Conservation (phyloP, 441 rosid species). For the Viola pubescens region DNA sequence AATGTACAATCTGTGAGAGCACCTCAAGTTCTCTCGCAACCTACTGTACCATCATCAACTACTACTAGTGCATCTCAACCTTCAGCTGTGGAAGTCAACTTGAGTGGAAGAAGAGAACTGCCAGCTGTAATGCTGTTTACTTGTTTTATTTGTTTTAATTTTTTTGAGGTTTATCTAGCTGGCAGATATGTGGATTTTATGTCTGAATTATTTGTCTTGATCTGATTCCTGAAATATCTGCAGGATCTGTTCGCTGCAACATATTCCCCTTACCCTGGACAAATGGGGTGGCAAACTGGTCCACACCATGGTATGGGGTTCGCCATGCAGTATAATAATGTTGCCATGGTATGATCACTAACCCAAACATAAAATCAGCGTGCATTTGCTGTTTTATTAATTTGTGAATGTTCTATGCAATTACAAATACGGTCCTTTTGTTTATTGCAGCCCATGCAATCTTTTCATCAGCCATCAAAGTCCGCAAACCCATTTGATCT, state of each 20-base stretch:
- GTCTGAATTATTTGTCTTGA: constrained; percentile 1
- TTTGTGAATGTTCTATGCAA: constrained; percentile 5
- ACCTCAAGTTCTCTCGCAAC: constrained; percentile 23
- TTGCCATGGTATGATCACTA: constrained; percentile 41
- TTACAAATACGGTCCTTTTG: constrained; percentile 10
- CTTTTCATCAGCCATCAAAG: constrained; percentile 40
- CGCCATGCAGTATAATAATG: constrained; percentile 44
- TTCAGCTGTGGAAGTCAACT: constrained; percentile 34
- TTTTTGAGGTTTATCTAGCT: neutral
- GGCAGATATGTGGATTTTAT: neutral
- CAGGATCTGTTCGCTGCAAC: constrained; percentile 74
- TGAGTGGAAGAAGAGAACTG: constrained; percentile 60
- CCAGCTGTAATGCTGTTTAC: constrained; percentile 51
- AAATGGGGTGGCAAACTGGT: constrained; percentile 65
- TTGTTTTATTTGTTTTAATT: neutral
- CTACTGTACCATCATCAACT: constrained; percentile 22
- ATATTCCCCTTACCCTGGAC: constrained; percentile 47
- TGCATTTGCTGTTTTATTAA: constrained; percentile 13
- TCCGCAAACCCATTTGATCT: constrained; percentile 87
- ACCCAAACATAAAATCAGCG: constrained; percentile 7
- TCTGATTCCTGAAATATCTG: constrained; percentile 16
- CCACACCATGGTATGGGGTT: constrained; percentile 56
- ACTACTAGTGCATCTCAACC: constrained; percentile 30
- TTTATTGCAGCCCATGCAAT: constrained; percentile 46
- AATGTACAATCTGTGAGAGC: constrained; percentile 35